Evolutionary conservation across 768 basidiomycete species (phyloP), one percentile per base, ranked within the genome.

Genomic region (Rhodotorula babjevae): DNA sequence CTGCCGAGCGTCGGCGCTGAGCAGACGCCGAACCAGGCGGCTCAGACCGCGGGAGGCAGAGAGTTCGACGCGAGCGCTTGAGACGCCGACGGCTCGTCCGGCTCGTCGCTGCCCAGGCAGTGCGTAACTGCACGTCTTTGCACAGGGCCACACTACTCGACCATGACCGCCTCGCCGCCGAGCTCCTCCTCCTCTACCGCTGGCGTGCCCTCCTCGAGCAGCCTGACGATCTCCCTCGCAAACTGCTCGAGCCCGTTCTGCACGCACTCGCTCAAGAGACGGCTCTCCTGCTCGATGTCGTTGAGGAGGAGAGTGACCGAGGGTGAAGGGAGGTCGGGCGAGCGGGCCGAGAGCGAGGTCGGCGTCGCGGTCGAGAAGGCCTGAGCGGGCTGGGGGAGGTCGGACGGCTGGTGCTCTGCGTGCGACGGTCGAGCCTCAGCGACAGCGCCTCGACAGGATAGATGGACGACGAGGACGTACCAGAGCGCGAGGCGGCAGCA

Each of bases 281-380:
- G 59, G 44, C 78, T 78, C 64, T 83, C 82, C 40, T 69, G 55
- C 64, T 81, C 78, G 47, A 81, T 77, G 72, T 82, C 81, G 44
- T n/a, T 50, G 67, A 80, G 78, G 18, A 82, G 47, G 12, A 67
- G 66, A 23, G 78, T 77, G 44, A 82, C 65, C 36, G 79, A 75
- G 23, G 72, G 68, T 2, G 69, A 62, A 7, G 77, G 62, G 19
- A 71, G 73, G 42, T 77, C 67, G 0, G 79, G 73, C 72, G 78
- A 81, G 21, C 80, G 78, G 3, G 79, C 81, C 3, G 80, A 63
- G 19, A 82, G 69, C 47, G 81, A 79, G 6, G 73, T 70, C 0
- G 77, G 58, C 15, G 80, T 27, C 67, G 75, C 65, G 77, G 72
- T 7, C 74, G 72, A 49, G 69, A 76, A 25, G 62, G 79, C 72